phyloP scores from a whole-genome alignment of 2,329 filamentous ascomycete genomes.

The Zymoseptoria passerinii region DNA sequence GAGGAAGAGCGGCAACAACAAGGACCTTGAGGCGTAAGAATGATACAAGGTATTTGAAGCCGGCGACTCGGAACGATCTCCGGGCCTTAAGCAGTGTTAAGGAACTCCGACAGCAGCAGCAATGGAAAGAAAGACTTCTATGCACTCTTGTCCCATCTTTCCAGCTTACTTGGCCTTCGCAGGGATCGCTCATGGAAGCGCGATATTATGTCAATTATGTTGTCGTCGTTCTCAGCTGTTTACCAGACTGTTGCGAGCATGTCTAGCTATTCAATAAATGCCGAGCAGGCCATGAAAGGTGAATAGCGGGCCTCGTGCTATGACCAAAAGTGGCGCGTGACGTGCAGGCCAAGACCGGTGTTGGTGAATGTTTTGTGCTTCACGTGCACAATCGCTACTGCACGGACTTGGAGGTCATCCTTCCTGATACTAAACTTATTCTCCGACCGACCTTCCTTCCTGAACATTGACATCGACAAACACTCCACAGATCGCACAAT shows the following conservation, averaged over 20 bases:
- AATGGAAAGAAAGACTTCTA: no score
- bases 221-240: no score
- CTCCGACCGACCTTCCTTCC: background rate
- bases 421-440: background rate
- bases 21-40: constrained; percentile 8
- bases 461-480: background rate
- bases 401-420: background rate
- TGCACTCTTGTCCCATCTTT: no score
- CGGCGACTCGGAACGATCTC: background rate
- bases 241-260: no score
- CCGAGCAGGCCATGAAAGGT: no score
- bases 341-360: background rate
- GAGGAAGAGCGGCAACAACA: constrained; percentile 8
- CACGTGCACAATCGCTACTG: background rate
- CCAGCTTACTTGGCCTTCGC: no score
- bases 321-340: background rate
- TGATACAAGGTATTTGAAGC: background rate
- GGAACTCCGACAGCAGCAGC: no score
- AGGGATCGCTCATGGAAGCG: no score
- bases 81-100: background rate
- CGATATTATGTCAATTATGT: no score
- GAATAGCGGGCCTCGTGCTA: background rate
- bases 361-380: background rate
- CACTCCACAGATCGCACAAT: background rate
- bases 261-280: background rate